A percentile compares a stretch with the other conserved stretches of the same genome.
phyloP scores from a whole-genome alignment of 768 basidiomycete species.

The Clavulina sp. region DNA sequence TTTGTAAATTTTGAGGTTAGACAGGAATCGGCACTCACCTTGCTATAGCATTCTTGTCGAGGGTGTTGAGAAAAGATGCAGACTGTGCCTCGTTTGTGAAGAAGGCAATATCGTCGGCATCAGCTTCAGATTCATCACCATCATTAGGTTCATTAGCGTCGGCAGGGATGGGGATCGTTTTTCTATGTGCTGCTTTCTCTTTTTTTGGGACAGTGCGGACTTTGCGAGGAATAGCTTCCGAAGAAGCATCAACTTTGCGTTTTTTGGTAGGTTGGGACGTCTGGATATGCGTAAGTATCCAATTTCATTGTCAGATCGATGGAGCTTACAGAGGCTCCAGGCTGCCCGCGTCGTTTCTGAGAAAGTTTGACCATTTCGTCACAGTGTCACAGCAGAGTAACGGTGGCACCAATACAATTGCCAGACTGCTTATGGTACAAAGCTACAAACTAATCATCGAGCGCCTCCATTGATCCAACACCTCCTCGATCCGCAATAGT shows the following conservation, averaged over 20 bases:
- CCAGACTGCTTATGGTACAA: too few relatives aligned
- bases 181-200: slow-evolving; percentile 31
- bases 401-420: too few relatives aligned
- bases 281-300: not conserved
- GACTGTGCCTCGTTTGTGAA: not conserved
- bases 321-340: not conserved
- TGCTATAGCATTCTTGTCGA: not conserved
- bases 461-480: slow-evolving; percentile 48
- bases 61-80: not conserved
- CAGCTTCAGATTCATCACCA: not conserved
- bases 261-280: not conserved
- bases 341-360: not conserved
- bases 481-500: slow-evolving; percentile 58
- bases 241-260: not conserved
- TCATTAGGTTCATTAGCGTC: slow-evolving; percentile 7
- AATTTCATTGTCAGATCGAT: not conserved
- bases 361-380: not conserved
- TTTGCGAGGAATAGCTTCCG: not conserved
- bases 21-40: too few relatives aligned
- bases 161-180: slow-evolving; percentile 43
- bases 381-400: not conserved
- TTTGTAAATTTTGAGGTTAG: not conserved
- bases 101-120: not conserved
- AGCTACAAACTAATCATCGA: slow-evolving; percentile 31
- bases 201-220: slow-evolving; percentile 21